phyloP scores from a whole-genome alignment of 2,329 filamentous ascomycete genomes.

The Coniochaeta sp. region DNA sequence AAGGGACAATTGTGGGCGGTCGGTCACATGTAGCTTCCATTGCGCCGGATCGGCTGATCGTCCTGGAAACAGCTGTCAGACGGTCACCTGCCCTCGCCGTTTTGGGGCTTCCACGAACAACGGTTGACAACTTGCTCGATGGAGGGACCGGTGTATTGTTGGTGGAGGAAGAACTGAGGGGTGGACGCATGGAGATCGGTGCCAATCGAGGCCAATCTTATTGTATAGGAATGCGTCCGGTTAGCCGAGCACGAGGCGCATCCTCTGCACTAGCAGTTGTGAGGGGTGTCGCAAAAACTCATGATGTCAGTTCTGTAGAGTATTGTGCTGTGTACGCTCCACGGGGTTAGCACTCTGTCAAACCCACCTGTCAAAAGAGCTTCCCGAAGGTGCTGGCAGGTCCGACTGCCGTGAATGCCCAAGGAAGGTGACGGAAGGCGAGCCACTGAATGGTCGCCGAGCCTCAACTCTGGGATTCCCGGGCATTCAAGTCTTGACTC shows the following conservation, averaged over 20 bases:
- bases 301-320: neutral
- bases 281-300: neutral
- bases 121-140: neutral
- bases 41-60: neutral
- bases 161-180: neutral
- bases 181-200: neutral
- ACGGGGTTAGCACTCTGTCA: neutral
- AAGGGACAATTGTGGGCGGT: neutral
- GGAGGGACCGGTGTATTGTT: neutral
- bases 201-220: neutral
- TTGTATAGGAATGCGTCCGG: neutral
- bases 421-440: neutral
- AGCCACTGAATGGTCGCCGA: neutral
- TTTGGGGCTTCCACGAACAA: neutral
- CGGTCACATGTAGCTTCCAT: neutral
- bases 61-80: neutral
- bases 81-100: neutral
- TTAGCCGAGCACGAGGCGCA: neutral
- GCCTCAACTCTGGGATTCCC: neutral
- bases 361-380: neutral
- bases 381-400: neutral
- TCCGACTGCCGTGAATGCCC: neutral
- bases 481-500: neutral
- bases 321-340: too few species aligned
- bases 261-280: neutral